Evolutionary conservation across 345 rosid genomes (phyloP).

Genomic region (Citrus cavaleriei): DNA sequence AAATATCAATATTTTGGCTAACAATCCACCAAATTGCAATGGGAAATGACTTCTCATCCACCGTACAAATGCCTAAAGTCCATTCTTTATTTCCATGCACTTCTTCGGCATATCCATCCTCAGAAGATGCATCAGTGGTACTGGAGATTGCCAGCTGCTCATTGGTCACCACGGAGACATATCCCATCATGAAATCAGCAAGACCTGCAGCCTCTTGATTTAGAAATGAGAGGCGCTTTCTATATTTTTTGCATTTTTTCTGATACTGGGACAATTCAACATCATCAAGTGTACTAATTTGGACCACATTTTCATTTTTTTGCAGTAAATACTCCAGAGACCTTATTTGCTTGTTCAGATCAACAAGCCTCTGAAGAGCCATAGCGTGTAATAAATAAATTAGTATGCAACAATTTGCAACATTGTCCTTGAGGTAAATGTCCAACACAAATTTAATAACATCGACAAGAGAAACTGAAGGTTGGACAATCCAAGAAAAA

Average conservation of each 20-base stretch:
- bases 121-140: constrained; percentile 16
- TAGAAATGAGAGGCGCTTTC: constrained; percentile 37
- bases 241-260: constrained; percentile 41
- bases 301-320: constrained; percentile 33
- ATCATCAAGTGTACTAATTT: constrained; percentile 41
- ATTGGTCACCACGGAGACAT: constrained; percentile 35
- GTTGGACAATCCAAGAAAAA: constrained; percentile 65
- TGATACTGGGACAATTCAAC: constrained; percentile 16
- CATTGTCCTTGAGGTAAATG: constrained; percentile 36
- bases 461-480: constrained; percentile 62
- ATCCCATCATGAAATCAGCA: constrained; percentile 48
- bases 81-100: constrained; percentile 34
- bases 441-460: constrained; percentile 51
- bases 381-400: constrained; percentile 53
- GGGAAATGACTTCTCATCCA: constrained; percentile 54
- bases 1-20: constrained; percentile 72
- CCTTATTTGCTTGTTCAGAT: constrained; percentile 72
- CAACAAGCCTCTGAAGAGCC: constrained; percentile 81
- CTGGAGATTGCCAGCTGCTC: constrained; percentile 22
- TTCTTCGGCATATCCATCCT: constrained; percentile 17
- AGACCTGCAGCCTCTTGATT: constrained; percentile 74
- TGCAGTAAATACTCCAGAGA: constrained; percentile 59
- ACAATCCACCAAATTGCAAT: constrained; percentile 70
- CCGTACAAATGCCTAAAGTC: constrained; percentile 51
- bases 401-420: constrained; percentile 48